phyloP scores from a whole-genome alignment of 169 alveolate species.

The Cryptosporidium xiaoi region DNA sequence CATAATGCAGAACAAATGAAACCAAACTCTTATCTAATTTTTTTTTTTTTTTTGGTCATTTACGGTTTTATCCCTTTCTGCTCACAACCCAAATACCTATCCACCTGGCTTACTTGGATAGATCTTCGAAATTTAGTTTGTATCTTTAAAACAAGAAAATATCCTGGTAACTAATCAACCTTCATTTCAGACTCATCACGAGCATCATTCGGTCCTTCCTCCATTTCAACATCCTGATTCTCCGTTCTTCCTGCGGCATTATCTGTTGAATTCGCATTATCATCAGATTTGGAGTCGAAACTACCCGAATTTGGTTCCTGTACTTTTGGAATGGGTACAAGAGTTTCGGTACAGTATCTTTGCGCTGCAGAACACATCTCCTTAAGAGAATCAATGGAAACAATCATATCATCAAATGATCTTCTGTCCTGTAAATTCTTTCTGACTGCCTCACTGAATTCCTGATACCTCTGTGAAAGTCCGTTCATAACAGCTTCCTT shows the following conservation, averaged over 20 bases:
- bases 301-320: neutral
- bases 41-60: too few relatives aligned
- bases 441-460: constrained; percentile 29
- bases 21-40: too few relatives aligned
- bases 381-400: constrained; percentile 39
- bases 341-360: constrained; percentile 37
- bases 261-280: neutral
- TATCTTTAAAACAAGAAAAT: too few relatives aligned
- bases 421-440: constrained; percentile 50
- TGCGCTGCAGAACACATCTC: constrained; percentile 43
- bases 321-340: constrained; percentile 46
- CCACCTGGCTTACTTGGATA: too few relatives aligned
- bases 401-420: constrained; percentile 29
- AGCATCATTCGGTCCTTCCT: neutral
- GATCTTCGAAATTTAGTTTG: too few relatives aligned
- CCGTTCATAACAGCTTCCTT: constrained; percentile 41
- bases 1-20: too few relatives aligned
- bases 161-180: neutral
- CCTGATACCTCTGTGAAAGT: constrained; percentile 22
- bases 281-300: neutral
- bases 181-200: constrained; percentile 1
- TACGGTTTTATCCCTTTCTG: too few relatives aligned
- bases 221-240: constrained; percentile 1
- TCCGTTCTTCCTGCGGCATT: neutral
- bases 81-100: too few relatives aligned